These are phyloP conservation scores for Mayamaea pseudoterrestris DNA, from an alignment of 108 stramenopile genomes.

Conservation along the genomic window DNA sequence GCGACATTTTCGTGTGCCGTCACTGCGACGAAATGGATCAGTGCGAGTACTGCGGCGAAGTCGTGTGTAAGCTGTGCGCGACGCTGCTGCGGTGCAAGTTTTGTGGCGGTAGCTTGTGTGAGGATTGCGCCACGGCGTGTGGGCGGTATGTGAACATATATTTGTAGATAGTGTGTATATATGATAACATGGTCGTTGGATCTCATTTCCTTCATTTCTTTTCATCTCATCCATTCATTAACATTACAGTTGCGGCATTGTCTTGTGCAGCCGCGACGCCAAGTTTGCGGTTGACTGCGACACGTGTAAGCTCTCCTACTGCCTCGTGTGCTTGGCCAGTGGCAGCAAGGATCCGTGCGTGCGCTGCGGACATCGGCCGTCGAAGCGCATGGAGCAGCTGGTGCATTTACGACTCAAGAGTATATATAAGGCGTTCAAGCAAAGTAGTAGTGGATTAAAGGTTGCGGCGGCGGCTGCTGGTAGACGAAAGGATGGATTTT, in stretches of 20 bases:
- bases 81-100: slow-evolving; percentile 85
- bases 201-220: neutral
- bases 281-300: slow-evolving; percentile 94
- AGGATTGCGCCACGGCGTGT: slow-evolving; percentile 89
- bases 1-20: slow-evolving; percentile 84
- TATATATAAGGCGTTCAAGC: slow-evolving; percentile 89
- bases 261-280: slow-evolving; percentile 80
- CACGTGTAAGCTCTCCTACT: slow-evolving; percentile 81
- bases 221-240: neutral
- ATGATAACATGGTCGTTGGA: neutral
- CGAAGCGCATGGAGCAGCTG: slow-evolving; percentile 84
- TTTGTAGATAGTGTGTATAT: neutral
- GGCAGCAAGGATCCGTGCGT: slow-evolving; percentile 86
- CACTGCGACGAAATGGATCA: slow-evolving; percentile 89
- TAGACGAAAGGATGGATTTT: neutral
- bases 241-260: slow-evolving; percentile 82
- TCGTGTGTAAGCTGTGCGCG: slow-evolving; percentile 78
- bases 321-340: slow-evolving; percentile 79
- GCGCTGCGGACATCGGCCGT: slow-evolving; percentile 75
- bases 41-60: slow-evolving; percentile 88
- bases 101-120: slow-evolving; percentile 85
- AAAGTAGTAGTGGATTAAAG: slow-evolving; percentile 25
- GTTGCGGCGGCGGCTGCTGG: neutral
- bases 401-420: slow-evolving; percentile 83
- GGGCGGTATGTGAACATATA: slow-evolving; percentile 54